Base-by-base conservation (phyloP, 2,329 filamentous ascomycete genomes). In the Dothideomycetes sp. region DNA sequence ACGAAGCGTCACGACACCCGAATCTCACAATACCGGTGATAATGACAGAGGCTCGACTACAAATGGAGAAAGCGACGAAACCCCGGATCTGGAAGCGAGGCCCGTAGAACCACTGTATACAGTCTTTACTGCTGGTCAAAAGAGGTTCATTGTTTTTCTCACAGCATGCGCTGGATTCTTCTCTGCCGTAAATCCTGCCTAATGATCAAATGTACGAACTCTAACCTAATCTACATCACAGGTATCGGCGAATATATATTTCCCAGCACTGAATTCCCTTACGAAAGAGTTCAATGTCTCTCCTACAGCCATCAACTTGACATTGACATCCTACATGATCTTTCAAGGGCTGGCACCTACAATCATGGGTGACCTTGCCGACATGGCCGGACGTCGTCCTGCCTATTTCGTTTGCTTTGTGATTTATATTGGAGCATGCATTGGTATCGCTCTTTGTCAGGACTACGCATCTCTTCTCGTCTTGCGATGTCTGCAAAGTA, bases 281-380 rank as follows among this genome's bases (percentile, higher is more conserved):
- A 32, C 45, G 3, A 15, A 24, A 5, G 45, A 49, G 8, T 45
- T 49, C 15, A n/a, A 45, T 24, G 47, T 47, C 15, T 44, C 43
- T 3, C 10, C 33, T 2, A 45, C 36, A 10, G 17, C 43, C 3
- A 42, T 46, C 37, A 49, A 49, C 17, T 34, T 49, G 41, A 49
- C 45, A 6, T n/a, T 49, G 12, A 49, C 47, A 6, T 37, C 43
- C 12, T 50, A 50, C 19, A 42, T 46, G 46, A 45, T 48, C 16
- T 36, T 71, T 23, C 72, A 76, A 61, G 73, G 69, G 3, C 55
- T 76, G 11, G 64, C 68, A 1, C 70, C 70, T 20, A 67, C 70
- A 49, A 61, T 73, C 13, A 61, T 72, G 44, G 71, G 68, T 3
- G 67, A 68, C 31, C 63, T 73, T 29, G 64, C 69, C 3, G 71